These are phyloP conservation scores for Heteromeles arbutifolia DNA, from an alignment of 306 rosid genomes.

Conservation along the genomic window DNA sequence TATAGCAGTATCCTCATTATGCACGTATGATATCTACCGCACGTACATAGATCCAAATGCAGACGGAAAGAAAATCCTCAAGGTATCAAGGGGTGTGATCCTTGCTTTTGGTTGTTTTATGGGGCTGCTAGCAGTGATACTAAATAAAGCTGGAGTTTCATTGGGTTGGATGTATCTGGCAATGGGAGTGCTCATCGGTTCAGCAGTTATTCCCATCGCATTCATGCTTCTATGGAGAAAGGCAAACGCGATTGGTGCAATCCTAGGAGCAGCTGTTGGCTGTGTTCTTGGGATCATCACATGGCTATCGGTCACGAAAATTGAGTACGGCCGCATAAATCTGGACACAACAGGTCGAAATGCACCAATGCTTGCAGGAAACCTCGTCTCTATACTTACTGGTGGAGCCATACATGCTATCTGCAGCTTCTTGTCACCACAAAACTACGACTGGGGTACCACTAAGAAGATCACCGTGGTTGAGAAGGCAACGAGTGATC, in stretches of 20 bases:
- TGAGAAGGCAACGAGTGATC: constrained; percentile 65
- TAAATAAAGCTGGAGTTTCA: constrained; percentile 82
- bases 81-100: constrained; percentile 63
- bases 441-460: constrained; percentile 83
- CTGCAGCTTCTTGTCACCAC: constrained; percentile 65
- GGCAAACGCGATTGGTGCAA: constrained; percentile 86
- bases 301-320: constrained; percentile 64
- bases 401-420: constrained; percentile 67
- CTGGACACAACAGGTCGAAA: constrained; percentile 81
- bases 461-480: constrained; percentile 70
- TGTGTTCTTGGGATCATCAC: constrained; percentile 70
- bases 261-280: constrained; percentile 62
- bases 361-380: constrained; percentile 95
- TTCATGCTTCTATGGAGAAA: constrained; percentile 82
- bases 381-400: constrained; percentile 65
- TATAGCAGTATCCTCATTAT: constrained; percentile 70
- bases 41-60: constrained; percentile 81
- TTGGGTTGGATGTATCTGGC: constrained; percentile 96
- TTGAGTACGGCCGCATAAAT: constrained; percentile 58
- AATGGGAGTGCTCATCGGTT: constrained; percentile 85
- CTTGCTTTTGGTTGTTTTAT: constrained; percentile 71
- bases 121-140: constrained; percentile 74
- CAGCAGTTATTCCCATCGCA: constrained; percentile 91
- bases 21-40: constrained; percentile 85
- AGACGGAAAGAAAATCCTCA: constrained; percentile 67